Evolutionary conservation across 305 asterid genomes (phyloP).

Genomic region (Coffea humblotiana): DNA sequence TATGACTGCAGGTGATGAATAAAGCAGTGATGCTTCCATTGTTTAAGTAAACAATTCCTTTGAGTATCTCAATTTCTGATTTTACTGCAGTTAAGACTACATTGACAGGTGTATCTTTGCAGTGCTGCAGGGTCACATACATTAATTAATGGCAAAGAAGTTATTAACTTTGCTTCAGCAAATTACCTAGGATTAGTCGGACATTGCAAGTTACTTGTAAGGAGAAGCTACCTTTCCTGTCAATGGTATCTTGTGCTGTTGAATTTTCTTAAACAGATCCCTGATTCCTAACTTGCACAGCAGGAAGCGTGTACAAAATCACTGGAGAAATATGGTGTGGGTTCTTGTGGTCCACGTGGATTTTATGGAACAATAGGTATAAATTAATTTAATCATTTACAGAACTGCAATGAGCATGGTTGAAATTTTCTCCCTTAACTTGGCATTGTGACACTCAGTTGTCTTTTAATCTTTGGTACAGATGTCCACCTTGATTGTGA

Average conservation of each 20-base stretch:
- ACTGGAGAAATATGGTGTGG: constrained; percentile 96
- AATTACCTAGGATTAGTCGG: constrained; percentile 95
- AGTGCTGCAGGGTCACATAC: constrained; percentile 99
- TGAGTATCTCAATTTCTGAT: neutral
- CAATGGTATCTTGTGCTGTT: constrained; percentile 20
- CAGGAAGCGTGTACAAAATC: constrained; percentile 91
- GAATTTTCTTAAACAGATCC: constrained; percentile 10
- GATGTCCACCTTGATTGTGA: constrained; percentile 99
- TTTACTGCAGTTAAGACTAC: neutral
- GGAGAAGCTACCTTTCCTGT: constrained; percentile 27
- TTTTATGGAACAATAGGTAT: constrained; percentile 98
- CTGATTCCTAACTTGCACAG: constrained; percentile 28
- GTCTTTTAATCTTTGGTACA: constrained; percentile 31
- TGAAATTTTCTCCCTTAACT: constrained; percentile 10
- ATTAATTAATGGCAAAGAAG: constrained; percentile 66
- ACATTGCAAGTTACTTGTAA: constrained; percentile 68
- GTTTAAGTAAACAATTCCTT: neutral
- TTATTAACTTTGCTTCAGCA: constrained; percentile 85
- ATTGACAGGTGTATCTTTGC: constrained; percentile 21
- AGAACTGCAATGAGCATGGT: constrained; percentile 8
- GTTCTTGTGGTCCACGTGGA: constrained; percentile 99
- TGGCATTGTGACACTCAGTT: neutral
- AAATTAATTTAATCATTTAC: constrained; percentile 16
- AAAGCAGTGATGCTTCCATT: neutral
- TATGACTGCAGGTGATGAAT: neutral